These are phyloP conservation scores for Magnolia changhungtana DNA, from an alignment of 164 flowering plant species.

Conservation along the genomic window DNA sequence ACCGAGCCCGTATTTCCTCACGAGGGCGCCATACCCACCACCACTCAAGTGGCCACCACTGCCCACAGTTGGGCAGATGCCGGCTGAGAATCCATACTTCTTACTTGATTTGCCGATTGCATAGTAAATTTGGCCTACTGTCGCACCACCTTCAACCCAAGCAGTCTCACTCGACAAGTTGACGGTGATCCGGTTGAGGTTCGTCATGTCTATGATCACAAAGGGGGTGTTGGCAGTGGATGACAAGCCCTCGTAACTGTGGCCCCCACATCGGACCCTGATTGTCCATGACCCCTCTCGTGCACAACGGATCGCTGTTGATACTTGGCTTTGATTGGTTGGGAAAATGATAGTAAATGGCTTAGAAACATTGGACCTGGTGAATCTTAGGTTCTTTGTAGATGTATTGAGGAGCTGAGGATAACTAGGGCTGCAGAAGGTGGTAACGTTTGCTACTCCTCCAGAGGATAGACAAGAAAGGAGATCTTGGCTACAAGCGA, in stretches of 20 bases:
- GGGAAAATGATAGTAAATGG: not conserved
- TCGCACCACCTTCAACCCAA: not conserved
- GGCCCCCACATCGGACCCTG: constrained; percentile 1
- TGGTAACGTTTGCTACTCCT: not conserved
- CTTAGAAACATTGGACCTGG: not conserved
- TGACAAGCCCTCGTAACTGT: constrained; percentile 1
- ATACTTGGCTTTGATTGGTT: not conserved
- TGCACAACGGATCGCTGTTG: not conserved
- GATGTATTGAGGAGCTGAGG: not conserved
- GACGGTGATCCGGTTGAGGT: not conserved
- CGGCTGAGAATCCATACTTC: not conserved
- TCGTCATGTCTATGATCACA: constrained; percentile 2
- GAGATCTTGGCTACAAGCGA: not conserved
- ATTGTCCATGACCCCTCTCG: not conserved
- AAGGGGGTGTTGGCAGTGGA: not conserved
- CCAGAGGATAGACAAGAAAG: not conserved
- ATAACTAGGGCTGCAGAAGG: not conserved
- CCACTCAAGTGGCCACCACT: constrained; percentile 12
- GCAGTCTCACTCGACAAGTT: not conserved
- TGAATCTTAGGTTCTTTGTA: not conserved
- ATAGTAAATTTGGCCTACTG: constrained; percentile 14
- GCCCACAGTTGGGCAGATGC: constrained; percentile 1
- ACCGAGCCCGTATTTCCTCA: constrained; percentile 24
- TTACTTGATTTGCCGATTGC: constrained; percentile 10
- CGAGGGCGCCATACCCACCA: constrained; percentile 26